Evolutionary conservation across 495 filamentous ascomycete genomes (phyloP).

Genomic region (Penicillium coprophilum): DNA sequence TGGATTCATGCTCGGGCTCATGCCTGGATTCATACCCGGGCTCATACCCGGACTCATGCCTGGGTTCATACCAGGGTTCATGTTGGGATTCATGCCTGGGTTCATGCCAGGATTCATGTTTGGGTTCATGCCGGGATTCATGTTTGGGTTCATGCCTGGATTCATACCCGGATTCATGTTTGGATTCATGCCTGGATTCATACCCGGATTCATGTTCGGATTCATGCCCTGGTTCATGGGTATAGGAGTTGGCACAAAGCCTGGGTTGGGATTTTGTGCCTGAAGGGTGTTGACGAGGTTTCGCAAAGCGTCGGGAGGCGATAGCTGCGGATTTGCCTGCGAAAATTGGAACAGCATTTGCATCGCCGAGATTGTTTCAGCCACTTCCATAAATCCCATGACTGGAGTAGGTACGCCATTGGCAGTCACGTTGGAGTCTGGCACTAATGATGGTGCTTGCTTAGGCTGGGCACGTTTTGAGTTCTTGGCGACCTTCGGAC

Average conservation of each 20-base stretch:
- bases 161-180: background rate
- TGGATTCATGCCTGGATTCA: conserved; percentile 5
- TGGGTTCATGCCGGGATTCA: background rate
- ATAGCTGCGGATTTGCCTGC: conserved; percentile 55
- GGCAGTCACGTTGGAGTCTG: conserved; percentile 61
- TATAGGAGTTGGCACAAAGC: conserved; percentile 33
- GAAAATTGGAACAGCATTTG: conserved; percentile 63
- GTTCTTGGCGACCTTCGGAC: conserved; percentile 66
- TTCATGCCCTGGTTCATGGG: conserved; percentile 36
- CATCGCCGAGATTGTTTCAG: conserved; percentile 76
- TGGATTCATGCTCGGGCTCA: conserved; percentile 3
- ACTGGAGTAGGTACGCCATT: conserved; percentile 59
- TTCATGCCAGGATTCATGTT: conserved; percentile 32
- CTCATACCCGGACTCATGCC: conserved; percentile 38
- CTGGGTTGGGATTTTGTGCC: conserved; percentile 32
- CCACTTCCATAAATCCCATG: conserved; percentile 69
- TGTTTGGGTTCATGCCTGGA: background rate
- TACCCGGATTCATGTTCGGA: conserved; percentile 25
- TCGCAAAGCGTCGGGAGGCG: conserved; percentile 61
- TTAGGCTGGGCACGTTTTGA: conserved; percentile 56
- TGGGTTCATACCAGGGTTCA: conserved; percentile 13
- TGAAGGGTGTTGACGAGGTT: conserved; percentile 54
- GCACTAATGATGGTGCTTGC: conserved; percentile 56
- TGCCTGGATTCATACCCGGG: background rate
- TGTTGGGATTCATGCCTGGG: conserved; percentile 22